phyloP scores from a whole-genome alignment of 257 asterid species.

The Vinca minor region DNA sequence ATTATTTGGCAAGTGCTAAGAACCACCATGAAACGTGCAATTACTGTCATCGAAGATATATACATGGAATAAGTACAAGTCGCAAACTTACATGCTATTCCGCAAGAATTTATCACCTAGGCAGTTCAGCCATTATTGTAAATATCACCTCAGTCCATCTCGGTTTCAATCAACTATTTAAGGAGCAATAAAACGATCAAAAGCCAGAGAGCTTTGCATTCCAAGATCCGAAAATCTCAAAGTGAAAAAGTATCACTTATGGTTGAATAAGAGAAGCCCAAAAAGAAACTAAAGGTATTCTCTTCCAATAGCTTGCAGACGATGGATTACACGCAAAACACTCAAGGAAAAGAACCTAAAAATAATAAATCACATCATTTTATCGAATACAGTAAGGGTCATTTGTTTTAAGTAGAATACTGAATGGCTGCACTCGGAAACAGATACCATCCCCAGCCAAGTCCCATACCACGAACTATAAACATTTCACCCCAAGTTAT shows the following conservation, averaged over 20 bases:
- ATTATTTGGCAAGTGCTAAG: too few relatives aligned
- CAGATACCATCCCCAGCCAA: slow-evolving; percentile 30
- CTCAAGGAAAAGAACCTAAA: slow-evolving; percentile 20
- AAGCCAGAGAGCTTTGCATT: not conserved
- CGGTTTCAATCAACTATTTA: not conserved
- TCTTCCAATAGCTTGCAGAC: slow-evolving; percentile 21
- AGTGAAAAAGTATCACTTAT: not conserved
- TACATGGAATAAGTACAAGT: not conserved
- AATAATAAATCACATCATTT: slow-evolving; percentile 25
- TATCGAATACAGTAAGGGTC: slow-evolving; percentile 21
- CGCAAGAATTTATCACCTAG: not conserved
- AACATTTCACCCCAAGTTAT: slow-evolving; percentile 19
- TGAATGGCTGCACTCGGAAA: slow-evolving; percentile 26
- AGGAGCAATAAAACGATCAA: not conserved
- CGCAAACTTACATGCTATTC: not conserved
- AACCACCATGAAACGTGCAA: too few relatives aligned
- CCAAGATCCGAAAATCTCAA: slow-evolving; percentile 1
- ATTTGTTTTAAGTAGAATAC: slow-evolving; percentile 21
- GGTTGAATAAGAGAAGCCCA: not conserved
- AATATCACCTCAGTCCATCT: not conserved
- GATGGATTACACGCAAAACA: slow-evolving; percentile 20
- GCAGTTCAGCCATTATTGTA: not conserved
- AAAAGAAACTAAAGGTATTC: not conserved
- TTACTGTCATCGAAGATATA: not conserved
- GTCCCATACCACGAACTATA: slow-evolving; percentile 29